Evolutionary conservation across 495 filamentous ascomycete genomes (phyloP), one percentile per base, ranked within the genome.

Genomic region (Penicillium daleae): DNA sequence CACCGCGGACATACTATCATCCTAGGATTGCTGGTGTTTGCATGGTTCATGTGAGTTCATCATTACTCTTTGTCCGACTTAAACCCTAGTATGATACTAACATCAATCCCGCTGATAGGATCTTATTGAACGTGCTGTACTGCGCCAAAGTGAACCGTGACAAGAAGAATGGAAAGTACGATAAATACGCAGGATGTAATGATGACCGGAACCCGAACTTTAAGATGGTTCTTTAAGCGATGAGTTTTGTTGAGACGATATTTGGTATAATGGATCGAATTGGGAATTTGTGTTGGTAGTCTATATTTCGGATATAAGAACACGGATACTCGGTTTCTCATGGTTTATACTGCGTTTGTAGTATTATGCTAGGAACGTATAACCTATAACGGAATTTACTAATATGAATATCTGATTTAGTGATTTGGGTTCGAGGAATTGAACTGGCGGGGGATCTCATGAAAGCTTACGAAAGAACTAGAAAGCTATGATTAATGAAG

Each of bases 171-270:
- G 87, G 88, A 17, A 89, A 89, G 59, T 88, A 89, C 63, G 82
- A 82, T 31, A 66, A 80, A 57, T 90, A 80, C 62, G 73, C 71
- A 27, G 86, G 84, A 4, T 86, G 72, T 57, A 84, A 83, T 3
- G 88, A 91, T 66, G 88, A 91, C 61, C 81, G 88, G 44, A 85
- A 91, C 59, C 88, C 88, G 1, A 73, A 77, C 4, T 91, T 91
- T 64, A 84, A 76, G 66, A 78, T 89, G 75, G 76, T 90, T 33
- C 66, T 90, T 52, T 90, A 74, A 76, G 27, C 22, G 32, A 0
- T 17, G 4, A 13, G 6, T 21, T 4, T 15, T 24, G n/a, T 21
- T 21, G 10, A 6, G 5, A 27, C 13, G 24, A 27, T 32, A 13
- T 54, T 54, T 9, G 1, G 51, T 3, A 22, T 54, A 8, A 15